Evolutionary conservation across 139 green algal genomes (phyloP).

Genomic region (Tetraselmis striata): DNA sequence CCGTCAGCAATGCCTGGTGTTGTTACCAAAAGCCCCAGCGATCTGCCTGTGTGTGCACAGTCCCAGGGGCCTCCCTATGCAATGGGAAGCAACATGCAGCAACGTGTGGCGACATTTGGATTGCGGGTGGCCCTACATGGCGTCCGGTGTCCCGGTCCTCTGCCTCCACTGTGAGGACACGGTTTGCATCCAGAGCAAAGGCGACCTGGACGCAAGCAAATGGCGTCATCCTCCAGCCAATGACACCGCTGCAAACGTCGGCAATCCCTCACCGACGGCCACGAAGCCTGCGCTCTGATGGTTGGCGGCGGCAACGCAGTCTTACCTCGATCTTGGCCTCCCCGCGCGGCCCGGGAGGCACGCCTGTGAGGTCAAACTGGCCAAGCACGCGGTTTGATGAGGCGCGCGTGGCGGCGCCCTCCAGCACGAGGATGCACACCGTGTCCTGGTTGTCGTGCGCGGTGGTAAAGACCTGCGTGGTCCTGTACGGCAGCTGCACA

Average conservation of each 20-base stretch:
- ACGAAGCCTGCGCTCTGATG: too few relatives aligned
- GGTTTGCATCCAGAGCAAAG: slow-evolving; percentile 35
- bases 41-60: too few relatives aligned
- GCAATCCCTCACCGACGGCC: neutral
- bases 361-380: slow-evolving; percentile 49
- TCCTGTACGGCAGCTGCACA: slow-evolving; percentile 24
- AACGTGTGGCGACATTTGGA: too few relatives aligned
- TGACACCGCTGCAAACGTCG: neutral
- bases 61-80: too few relatives aligned
- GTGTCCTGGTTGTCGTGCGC: slow-evolving; percentile 47
- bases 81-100: too few relatives aligned
- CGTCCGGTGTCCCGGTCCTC: slow-evolving; percentile 37
- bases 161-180: slow-evolving; percentile 40
- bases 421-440: slow-evolving; percentile 48
- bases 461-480: slow-evolving; percentile 48
- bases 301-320: neutral
- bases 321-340: slow-evolving; percentile 27
- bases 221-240: neutral
- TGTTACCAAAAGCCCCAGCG: too few relatives aligned
- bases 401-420: slow-evolving; percentile 39
- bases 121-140: slow-evolving; percentile 22
- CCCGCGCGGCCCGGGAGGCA: slow-evolving; percentile 29
- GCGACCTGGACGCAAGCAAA: slow-evolving; percentile 34
- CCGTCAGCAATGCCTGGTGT: too few relatives aligned
- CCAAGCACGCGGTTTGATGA: slow-evolving; percentile 47